phyloP scores from a whole-genome alignment of 345 rosid species.

The Punica granatum region DNA sequence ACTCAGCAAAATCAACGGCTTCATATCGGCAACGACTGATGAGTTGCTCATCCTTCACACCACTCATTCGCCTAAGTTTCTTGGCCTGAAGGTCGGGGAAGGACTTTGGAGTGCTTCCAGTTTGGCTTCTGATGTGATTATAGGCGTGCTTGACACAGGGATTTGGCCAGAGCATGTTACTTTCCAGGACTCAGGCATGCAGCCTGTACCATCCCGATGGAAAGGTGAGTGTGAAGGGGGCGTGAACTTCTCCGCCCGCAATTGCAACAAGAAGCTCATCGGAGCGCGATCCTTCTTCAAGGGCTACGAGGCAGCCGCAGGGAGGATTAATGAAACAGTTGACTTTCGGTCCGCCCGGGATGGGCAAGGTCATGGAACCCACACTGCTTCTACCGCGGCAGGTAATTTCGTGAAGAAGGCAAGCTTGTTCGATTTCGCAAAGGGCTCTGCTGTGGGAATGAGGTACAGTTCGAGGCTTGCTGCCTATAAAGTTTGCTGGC shows the following conservation, averaged over 20 bases:
- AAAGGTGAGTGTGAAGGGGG: constrained; percentile 65
- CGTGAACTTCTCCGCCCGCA: constrained; percentile 40
- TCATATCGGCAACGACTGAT: constrained; percentile 49
- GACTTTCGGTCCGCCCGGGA: constrained; percentile 69
- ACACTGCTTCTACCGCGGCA: constrained; percentile 77
- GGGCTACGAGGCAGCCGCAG: constrained; percentile 46
- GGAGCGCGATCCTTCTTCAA: constrained; percentile 60
- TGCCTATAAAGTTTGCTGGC: constrained; percentile 69
- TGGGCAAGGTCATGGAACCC: constrained; percentile 75
- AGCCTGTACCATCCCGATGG: constrained; percentile 59
- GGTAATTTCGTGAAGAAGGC: constrained; percentile 43
- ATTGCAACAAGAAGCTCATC: constrained; percentile 68
- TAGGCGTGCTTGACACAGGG: constrained; percentile 66
- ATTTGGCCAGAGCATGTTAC: constrained; percentile 78
- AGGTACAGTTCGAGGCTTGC: constrained; percentile 63
- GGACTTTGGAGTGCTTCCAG: constrained; percentile 46
- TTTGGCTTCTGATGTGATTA: constrained; percentile 45
- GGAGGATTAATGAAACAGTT: constrained; percentile 35
- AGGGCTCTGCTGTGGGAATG: constrained; percentile 61
- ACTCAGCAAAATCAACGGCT: constrained; percentile 41
- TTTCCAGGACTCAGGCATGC: constrained; percentile 51
- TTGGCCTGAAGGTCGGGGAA: constrained; percentile 42
- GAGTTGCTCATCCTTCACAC: constrained; percentile 57
- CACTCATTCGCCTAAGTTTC: constrained; percentile 53
- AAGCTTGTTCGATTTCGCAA: constrained; percentile 42